Base-by-base conservation (phyloP, 768 basidiomycete species). In the Naganishia vaughanmartiniae region DNA sequence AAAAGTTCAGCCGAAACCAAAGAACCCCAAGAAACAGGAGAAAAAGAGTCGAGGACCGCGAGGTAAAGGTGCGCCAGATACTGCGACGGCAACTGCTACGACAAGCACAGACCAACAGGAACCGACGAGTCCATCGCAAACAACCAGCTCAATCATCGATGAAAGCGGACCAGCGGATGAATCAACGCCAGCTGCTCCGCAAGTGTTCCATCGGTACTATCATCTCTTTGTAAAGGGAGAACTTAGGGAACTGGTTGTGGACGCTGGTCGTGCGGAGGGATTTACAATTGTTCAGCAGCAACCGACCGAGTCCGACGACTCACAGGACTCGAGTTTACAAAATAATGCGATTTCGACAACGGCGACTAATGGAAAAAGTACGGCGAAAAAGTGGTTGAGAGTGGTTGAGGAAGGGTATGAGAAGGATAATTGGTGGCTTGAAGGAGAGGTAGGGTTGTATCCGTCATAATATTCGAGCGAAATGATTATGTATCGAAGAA, bases 211-310 rank as follows among this genome's bases (percentile, higher is more conserved):
- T 77, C 86, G 96, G 67, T 99, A 96, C 78, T 99, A 99, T 78
- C 96, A 99, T 79, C 90, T 99, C 86, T 99, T 97, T 78, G 85
- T 87, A 0, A 83, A 87, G 53, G 90, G 89, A 24, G 96, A 99
- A 81, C 85, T 99, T 57, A 72, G 77, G 21, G 80, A 79, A 15
- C 84, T 96, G 12, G 86, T 90, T 6, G 67, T 72, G 10, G 84
- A 86, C 39, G 93, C 93, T 0, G 89, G 89, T 3, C 72, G 76
- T 33, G 86, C 83, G 26, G 76, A 76, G 39, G 78, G 76, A 5
- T 78, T 71, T 46, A 26, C 17, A 11, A 57, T 73, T 5, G 7
- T 74, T 1, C 30, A 58, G 31, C n/a, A 31, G 31, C n/a, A n/a
- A 24, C 57, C 54, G 2, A 15, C 57, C 24, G 55, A 21, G 56